Evolutionary conservation across 2,329 filamentous ascomycete genomes (phyloP).

Genomic region (Fusarium sp.): DNA sequence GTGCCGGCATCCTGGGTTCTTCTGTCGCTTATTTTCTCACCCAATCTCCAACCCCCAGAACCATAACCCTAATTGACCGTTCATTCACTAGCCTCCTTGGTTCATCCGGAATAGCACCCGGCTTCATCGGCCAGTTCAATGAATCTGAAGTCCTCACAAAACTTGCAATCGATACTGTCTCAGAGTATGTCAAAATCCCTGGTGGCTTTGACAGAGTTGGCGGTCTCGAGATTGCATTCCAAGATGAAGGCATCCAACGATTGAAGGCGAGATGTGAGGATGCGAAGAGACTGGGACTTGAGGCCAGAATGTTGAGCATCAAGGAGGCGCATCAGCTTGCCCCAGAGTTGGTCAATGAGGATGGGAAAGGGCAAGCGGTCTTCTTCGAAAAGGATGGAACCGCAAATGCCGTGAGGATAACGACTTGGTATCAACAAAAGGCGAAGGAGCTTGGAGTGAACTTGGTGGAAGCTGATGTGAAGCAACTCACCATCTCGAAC

Average conservation of each 20-base stretch:
- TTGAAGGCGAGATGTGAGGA: constrained; percentile 8
- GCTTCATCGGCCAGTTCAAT: constrained; percentile 39
- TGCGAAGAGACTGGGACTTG: constrained; percentile 16
- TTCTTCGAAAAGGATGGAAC: constrained; percentile 35
- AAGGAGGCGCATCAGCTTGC: constrained; percentile 19
- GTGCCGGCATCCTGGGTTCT: constrained; percentile 35
- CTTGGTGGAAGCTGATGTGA: constrained; percentile 21
- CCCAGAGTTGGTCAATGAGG: constrained; percentile 26
- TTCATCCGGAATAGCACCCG: constrained; percentile 35
- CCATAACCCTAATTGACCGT: constrained; percentile 33
- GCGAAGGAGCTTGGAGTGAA: constrained; percentile 14
- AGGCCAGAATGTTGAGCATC: constrained; percentile 13
- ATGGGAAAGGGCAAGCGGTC: constrained; percentile 9
- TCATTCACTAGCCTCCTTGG: constrained; percentile 22
- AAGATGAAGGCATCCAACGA: background rate
- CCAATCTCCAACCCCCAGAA: background rate
- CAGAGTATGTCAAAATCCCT: constrained; percentile 33
- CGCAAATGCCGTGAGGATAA: constrained; percentile 27
- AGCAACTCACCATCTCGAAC: background rate
- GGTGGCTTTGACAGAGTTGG: constrained; percentile 35
- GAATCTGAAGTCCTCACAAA: constrained; percentile 34
- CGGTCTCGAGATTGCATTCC: constrained; percentile 33
- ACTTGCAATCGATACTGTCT: constrained; percentile 34
- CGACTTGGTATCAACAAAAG: constrained; percentile 27
- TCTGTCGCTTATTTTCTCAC: constrained; percentile 20